Conservation (phyloP, 495 filamentous ascomycete genomes). For the Penicillium ucsense region DNA sequence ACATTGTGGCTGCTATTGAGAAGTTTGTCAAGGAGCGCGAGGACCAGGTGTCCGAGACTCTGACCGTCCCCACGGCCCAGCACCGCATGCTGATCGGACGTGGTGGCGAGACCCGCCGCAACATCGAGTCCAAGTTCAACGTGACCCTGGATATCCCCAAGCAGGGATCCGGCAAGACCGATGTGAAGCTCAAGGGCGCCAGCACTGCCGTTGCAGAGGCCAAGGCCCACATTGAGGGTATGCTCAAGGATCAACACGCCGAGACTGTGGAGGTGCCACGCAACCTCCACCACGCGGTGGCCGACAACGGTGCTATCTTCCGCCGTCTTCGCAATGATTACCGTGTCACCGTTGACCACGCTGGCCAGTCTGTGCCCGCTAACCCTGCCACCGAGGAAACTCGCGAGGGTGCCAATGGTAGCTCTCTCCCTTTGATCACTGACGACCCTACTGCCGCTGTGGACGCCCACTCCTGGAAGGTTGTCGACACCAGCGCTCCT, state of each 20-base stretch:
- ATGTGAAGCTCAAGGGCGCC: conserved; percentile 75
- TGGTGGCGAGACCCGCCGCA: conserved; percentile 73
- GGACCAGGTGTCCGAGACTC: conserved; percentile 59
- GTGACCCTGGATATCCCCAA: conserved; percentile 86
- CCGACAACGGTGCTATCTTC: conserved; percentile 90
- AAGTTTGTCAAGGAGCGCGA: conserved; percentile 68
- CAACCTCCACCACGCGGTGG: conserved; percentile 68
- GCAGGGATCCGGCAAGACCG: conserved; percentile 54
- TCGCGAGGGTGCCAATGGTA: conserved; percentile 36
- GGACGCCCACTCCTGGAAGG: conserved; percentile 69
- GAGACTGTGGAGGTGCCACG: conserved; percentile 76
- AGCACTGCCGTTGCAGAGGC: conserved; percentile 71
- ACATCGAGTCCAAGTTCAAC: conserved; percentile 81
- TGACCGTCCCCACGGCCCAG: conserved; percentile 79
- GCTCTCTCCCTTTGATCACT: conserved; percentile 74
- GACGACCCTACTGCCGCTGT: conserved; percentile 56
- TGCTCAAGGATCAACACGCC: conserved; percentile 80
- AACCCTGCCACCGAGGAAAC: conserved; percentile 43
- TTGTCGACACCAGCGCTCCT: conserved; percentile 47
- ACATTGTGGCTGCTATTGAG: conserved; percentile 74
- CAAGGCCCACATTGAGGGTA: conserved; percentile 66
- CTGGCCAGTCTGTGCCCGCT: conserved; percentile 60
- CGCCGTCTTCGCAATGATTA: conserved; percentile 71
- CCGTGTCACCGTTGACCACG: conserved; percentile 83
- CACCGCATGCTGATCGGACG: conserved; percentile 87